Conservation (phyloP, 768 basidiomycete species). For the Harrya chromipes region DNA sequence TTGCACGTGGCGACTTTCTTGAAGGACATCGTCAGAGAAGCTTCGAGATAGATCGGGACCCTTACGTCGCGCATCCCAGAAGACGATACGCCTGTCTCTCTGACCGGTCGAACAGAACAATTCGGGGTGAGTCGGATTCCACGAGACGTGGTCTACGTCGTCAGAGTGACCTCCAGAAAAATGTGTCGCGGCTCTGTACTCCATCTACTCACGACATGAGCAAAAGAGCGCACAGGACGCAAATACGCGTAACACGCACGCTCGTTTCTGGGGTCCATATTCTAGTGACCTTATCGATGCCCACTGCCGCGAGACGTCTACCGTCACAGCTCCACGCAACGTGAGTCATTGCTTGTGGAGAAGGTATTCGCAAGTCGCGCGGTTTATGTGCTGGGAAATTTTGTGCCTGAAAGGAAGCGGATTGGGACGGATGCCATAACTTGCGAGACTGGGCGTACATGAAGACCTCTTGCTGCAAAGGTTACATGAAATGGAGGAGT, state of each 20-base stretch:
- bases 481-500: slow-evolving; percentile 73
- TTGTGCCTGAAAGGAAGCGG: slow-evolving; percentile 50
- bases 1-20: slow-evolving; percentile 71
- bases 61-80: slow-evolving; percentile 85
- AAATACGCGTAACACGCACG: slow-evolving; percentile 35
- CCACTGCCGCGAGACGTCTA: slow-evolving; percentile 75
- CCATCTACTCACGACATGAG: slow-evolving; percentile 49
- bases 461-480: slow-evolving; percentile 65
- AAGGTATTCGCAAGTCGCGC: slow-evolving; percentile 65
- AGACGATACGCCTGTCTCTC: slow-evolving; percentile 70
- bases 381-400: slow-evolving; percentile 80
- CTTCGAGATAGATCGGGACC: neutral
- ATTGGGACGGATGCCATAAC: slow-evolving; percentile 13
- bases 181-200: slow-evolving; percentile 58
- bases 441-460: slow-evolving; percentile 45
- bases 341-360: slow-evolving; percentile 64
- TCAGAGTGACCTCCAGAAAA: slow-evolving; percentile 73
- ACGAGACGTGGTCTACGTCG: slow-evolving; percentile 78
- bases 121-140: slow-evolving; percentile 85
- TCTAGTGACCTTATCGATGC: slow-evolving; percentile 73
- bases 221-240: neutral
- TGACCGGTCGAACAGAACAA: slow-evolving; percentile 78
- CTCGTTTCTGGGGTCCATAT: slow-evolving; percentile 80
- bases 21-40: slow-evolving; percentile 8
- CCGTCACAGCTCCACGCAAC: slow-evolving; percentile 87